Conservation (phyloP, 176 grass and related monocot genomes). For the Aegilops tauschii region DNA sequence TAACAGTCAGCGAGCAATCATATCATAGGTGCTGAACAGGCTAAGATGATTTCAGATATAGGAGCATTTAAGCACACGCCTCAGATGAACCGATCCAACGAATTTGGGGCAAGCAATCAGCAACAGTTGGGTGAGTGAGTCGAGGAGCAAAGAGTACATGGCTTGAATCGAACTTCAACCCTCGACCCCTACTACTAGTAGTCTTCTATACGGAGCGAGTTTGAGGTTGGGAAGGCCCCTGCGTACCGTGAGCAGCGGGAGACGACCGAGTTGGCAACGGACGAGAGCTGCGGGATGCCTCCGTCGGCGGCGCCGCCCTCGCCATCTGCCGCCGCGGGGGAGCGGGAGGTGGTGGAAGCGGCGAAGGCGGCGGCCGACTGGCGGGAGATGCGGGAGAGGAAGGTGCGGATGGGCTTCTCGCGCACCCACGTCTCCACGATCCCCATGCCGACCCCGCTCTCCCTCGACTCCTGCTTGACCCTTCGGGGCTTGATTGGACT, state of each 20-base stretch:
- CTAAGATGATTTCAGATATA: background rate
- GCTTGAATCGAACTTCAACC: background rate
- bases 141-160: background rate
- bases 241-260: slow-evolving; percentile 67
- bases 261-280: slow-evolving; percentile 68
- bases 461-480: background rate
- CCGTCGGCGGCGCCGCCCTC: slow-evolving; percentile 4
- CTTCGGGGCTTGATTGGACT: background rate
- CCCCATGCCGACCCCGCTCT: slow-evolving; percentile 32
- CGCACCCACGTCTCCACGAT: slow-evolving; percentile 44
- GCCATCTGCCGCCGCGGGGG: slow-evolving; percentile 12
- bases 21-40: background rate
- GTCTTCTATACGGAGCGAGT: background rate
- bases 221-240: background rate
- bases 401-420: slow-evolving; percentile 64
- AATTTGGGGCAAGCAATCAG: background rate
- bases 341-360: slow-evolving; percentile 1
- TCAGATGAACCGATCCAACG: background rate
- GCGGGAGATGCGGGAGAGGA: slow-evolving; percentile 24
- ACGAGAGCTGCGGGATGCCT: slow-evolving; percentile 56
- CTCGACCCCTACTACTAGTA: background rate
- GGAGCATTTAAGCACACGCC: background rate
- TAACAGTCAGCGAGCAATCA: background rate
- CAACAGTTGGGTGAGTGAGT: background rate
- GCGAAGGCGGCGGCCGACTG: slow-evolving; percentile 17